These are phyloP conservation scores for Mucor lusitanicus DNA, from an alignment of 371 early-diverging fungal species.

Conservation along the genomic window DNA sequence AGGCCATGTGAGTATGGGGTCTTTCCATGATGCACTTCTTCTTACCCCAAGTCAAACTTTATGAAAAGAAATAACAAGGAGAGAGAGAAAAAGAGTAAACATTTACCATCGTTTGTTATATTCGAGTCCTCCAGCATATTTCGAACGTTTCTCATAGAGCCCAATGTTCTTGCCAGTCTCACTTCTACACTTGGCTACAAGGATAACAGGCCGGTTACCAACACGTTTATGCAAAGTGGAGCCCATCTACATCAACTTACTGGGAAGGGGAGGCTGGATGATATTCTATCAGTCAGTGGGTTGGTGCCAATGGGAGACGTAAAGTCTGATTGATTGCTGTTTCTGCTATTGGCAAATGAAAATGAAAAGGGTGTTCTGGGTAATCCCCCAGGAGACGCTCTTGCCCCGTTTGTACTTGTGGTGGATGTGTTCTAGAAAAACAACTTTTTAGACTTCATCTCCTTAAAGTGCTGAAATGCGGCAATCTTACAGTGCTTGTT, in stretches of 20 bases:
- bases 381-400: neutral
- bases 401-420: neutral
- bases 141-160: slow-evolving; percentile 48
- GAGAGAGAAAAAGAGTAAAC: neutral
- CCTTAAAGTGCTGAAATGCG: neutral
- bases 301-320: slow-evolving; percentile 9
- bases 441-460: neutral
- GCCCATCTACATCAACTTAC: slow-evolving; percentile 13
- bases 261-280: slow-evolving; percentile 35
- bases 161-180: slow-evolving; percentile 44
- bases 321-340: slow-evolving; percentile 7
- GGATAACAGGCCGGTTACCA: neutral
- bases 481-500: neutral
- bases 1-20: neutral
- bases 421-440: neutral
- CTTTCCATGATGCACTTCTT: neutral
- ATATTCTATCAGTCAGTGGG: slow-evolving; percentile 10
- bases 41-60: neutral
- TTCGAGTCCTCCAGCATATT: slow-evolving; percentile 35
- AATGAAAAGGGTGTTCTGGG: slow-evolving; percentile 18
- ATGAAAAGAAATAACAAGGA: neutral
- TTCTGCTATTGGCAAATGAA: slow-evolving; percentile 13
- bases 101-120: slow-evolving; percentile 6
- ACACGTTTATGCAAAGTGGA: neutral
- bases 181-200: slow-evolving; percentile 47